These are phyloP conservation scores for Rhizoclosmatium sp. DNA, from an alignment of 192 early-diverging fungal genomes.

Conservation along the genomic window DNA sequence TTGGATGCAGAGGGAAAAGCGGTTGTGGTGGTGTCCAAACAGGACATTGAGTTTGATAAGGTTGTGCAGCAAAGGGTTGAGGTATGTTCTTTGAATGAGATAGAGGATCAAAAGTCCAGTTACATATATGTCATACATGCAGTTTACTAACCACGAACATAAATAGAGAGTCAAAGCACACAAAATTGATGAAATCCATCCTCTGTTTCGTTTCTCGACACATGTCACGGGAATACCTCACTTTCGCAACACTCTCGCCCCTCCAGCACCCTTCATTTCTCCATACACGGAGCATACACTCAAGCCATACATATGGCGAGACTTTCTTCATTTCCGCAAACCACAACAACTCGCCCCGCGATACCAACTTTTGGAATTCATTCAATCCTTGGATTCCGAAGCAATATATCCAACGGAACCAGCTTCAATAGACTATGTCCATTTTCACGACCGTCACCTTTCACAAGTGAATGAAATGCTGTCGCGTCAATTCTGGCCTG, in stretches of 20 bases:
- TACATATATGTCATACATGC: background rate
- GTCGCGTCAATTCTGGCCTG: constrained; percentile 84
- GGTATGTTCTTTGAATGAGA: constrained; percentile 10
- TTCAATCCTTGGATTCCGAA: background rate
- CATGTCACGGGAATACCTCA: constrained; percentile 72
- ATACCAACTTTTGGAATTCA: constrained; percentile 1
- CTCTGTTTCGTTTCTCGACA: constrained; percentile 77
- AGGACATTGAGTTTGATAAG: constrained; percentile 9
- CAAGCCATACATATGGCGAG: constrained; percentile 85
- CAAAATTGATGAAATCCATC: constrained; percentile 63
- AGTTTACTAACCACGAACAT: background rate
- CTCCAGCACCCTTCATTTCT: constrained; percentile 62
- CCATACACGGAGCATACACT: constrained; percentile 77
- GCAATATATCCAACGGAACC: background rate
- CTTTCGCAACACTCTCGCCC: constrained; percentile 62
- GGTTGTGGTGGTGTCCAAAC: constrained; percentile 7
- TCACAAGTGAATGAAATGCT: constrained; percentile 79
- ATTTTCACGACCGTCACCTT: constrained; percentile 75
- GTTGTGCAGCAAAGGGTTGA: constrained; percentile 20
- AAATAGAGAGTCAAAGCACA: constrained; percentile 37
- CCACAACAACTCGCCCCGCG: background rate
- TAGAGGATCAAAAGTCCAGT: no score
- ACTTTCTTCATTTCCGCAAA: constrained; percentile 46
- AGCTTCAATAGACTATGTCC: constrained; percentile 78
- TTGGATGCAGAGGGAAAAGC: constrained; percentile 24